phyloP scores from a whole-genome alignment of 2,329 filamentous ascomycete species.

The Aspergillus sp. region DNA sequence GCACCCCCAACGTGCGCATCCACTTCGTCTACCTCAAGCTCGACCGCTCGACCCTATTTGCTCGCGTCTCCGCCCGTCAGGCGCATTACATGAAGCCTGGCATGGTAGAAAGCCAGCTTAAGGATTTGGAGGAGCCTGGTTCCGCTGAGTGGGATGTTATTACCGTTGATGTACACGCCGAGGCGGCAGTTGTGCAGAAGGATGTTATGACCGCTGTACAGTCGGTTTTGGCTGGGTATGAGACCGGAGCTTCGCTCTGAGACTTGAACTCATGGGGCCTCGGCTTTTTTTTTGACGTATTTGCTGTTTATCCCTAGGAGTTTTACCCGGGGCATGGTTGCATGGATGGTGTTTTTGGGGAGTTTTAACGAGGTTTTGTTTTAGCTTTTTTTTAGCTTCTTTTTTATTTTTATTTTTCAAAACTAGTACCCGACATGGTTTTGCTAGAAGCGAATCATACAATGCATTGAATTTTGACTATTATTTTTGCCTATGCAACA shows the following conservation, averaged over 20 bases:
- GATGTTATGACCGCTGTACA: conserved; percentile 61
- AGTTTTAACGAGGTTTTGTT: neutral
- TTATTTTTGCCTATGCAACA: neutral
- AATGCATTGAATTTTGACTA: neutral
- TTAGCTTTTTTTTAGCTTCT: neutral
- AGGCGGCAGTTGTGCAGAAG: conserved; percentile 57
- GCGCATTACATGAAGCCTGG: conserved; percentile 93
- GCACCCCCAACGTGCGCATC: conserved; percentile 69
- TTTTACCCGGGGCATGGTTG: neutral
- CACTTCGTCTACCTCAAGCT: conserved; percentile 93
- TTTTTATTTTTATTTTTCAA: neutral
- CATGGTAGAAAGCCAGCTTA: conserved; percentile 94
- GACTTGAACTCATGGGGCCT: neutral
- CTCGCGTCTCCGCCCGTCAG: conserved; percentile 71
- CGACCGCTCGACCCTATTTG: conserved; percentile 69
- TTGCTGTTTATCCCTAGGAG: neutral
- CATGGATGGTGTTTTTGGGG: conserved; percentile 3
- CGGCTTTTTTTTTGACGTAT: neutral
- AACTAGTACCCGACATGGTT: neutral
- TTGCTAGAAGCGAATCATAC: neutral
- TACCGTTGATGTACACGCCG: conserved; percentile 61
- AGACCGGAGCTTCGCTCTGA: conserved; percentile 8
- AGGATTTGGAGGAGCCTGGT: conserved; percentile 78
- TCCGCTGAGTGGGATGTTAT: conserved; percentile 72
- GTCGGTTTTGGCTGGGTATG: conserved; percentile 52